Evolutionary conservation across 2,329 filamentous ascomycete species (phyloP).

Genomic region (Pyrenophora graminea): DNA sequence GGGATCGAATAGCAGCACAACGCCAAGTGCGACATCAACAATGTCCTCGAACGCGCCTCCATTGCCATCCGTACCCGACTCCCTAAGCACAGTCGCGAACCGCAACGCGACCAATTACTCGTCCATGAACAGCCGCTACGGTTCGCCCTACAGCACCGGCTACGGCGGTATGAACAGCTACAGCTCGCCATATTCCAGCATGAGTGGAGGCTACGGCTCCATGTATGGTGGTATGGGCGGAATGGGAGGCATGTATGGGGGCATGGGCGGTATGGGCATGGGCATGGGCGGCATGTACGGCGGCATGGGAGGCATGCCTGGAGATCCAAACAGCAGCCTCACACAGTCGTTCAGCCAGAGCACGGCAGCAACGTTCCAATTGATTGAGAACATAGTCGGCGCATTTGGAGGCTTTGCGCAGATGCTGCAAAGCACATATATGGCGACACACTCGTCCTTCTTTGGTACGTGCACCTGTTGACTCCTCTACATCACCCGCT

Average conservation of each 20-base stretch:
- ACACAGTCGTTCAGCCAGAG: slow-evolving; percentile 95
- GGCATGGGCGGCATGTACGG: slow-evolving; percentile 46
- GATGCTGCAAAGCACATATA: slow-evolving; percentile 99
- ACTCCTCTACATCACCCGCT: slow-evolving; percentile 4
- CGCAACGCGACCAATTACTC: slow-evolving; percentile 87
- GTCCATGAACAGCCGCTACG: slow-evolving; percentile 59
- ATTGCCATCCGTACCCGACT: slow-evolving; percentile 78
- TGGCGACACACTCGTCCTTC: slow-evolving; percentile 98
- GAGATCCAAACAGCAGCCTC: slow-evolving; percentile 82
- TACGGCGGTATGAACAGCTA: slow-evolving; percentile 59
- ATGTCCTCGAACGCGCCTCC: slow-evolving; percentile 60
- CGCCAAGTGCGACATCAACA: slow-evolving; percentile 50
- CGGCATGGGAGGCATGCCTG: slow-evolving; percentile 51
- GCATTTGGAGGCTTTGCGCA: slow-evolving; percentile 97
- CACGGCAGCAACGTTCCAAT: slow-evolving; percentile 95
- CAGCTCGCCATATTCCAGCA: slow-evolving; percentile 59
- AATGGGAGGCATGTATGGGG: slow-evolving; percentile 44
- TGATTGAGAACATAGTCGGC: slow-evolving; percentile 95
- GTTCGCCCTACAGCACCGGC: slow-evolving; percentile 54
- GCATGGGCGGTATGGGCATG: slow-evolving; percentile 41
- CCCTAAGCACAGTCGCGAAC: slow-evolving; percentile 78
- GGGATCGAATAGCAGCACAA: slow-evolving; percentile 44
- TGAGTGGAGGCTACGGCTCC: slow-evolving; percentile 51
- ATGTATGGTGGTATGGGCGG: slow-evolving; percentile 49
- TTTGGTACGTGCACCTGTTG: slow-evolving; percentile 69